Evolutionary conservation across 139 green algal species (phyloP), one percentile per base, ranked within the genome.

Genomic region (Asterochloris erici): DNA sequence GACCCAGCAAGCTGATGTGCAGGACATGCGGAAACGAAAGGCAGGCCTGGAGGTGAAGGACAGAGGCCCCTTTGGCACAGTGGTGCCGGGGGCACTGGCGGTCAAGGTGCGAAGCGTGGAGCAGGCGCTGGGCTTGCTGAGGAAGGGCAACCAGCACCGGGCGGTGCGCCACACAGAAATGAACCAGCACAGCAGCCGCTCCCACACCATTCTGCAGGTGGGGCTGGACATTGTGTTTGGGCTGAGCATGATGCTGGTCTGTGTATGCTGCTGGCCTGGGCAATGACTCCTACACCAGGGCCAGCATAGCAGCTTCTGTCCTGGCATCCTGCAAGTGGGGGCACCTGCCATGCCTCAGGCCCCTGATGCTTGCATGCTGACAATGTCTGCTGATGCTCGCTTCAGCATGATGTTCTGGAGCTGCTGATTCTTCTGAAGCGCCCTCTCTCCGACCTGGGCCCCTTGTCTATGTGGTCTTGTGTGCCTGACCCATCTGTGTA

Each of bases 131-230:
- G 74, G 89, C 63, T 77, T 91, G 47, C 71, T 91, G 24, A 73
- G 78, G 15, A 82, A 86, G 26, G 84, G 84, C 66, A 84, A 82
- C 64, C 77, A 68, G 63, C 71, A 83, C 62, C 64, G 82, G 47
- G 23, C 82, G 79, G 78, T 86, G 27, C 82, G 87, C 4, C 85
- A 90, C 82, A 93, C 90, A 16, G 88, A 92, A 62, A 94, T 93
- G 91, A 95, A 95, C 83, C 76, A 89, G 69, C 83, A 89, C 38
- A 90, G 82, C 76, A 90, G 83, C 26, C 83, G 91, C 76, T 90
- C 84, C 74, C 91, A 95, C 66, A 86, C 89, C 63, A 91, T 95
- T 60, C 81, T 95, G 73, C 90, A 94, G 88, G 64, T 87, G 26
- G 9, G 28, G 6, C 17, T n/a, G n/a, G n/a, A n/a, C n/a, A n/a